Percentiles rank a stretch among this genome's conserved stretches.
These are phyloP conservation scores for Hemileccinum rubropunctum DNA, from an alignment of 768 basidiomycete genomes.

Conservation along the genomic window DNA sequence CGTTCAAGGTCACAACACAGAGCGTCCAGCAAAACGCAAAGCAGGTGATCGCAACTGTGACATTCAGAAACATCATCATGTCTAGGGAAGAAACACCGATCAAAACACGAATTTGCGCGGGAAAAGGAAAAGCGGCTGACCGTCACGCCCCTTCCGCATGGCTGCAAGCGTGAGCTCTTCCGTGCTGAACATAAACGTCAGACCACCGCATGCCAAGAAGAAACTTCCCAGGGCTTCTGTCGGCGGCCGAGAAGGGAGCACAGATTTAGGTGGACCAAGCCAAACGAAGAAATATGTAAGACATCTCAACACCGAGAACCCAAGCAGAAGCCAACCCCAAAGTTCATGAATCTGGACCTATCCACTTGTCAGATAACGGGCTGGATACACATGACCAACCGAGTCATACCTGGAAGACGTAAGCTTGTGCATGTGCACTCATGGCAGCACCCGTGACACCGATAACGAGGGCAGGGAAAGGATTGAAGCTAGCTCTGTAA, in stretches of 20 bases:
- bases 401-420: conserved; percentile 74
- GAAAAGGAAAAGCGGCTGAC: conserved; percentile 35
- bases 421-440: conserved; percentile 88
- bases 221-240: conserved; percentile 90
- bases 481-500: conserved; percentile 80
- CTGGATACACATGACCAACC: not conserved
- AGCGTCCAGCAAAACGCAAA: conserved; percentile 85
- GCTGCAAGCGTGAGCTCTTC: conserved; percentile 89
- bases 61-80: conserved; percentile 87
- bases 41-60: conserved; percentile 83
- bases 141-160: conserved; percentile 87
- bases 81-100: conserved; percentile 39
- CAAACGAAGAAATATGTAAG: conserved; percentile 95
- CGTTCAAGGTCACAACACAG: conserved; percentile 73
- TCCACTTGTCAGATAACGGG: conserved; percentile 5
- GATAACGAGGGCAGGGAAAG: conserved; percentile 89
- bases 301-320: conserved; percentile 75
- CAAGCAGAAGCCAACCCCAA: conserved; percentile 87
- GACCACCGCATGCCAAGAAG: conserved; percentile 82
- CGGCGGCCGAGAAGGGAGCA: conserved; percentile 89
- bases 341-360: conserved; percentile 86
- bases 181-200: conserved; percentile 86
- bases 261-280: conserved; percentile 77
- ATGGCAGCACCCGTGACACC: conserved; percentile 93
- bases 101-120: conserved; percentile 2